Evolutionary conservation across 352 stramenopile genomes (phyloP), one percentile per base, ranked within the genome.

Genomic region (Phytophthora sp.): DNA sequence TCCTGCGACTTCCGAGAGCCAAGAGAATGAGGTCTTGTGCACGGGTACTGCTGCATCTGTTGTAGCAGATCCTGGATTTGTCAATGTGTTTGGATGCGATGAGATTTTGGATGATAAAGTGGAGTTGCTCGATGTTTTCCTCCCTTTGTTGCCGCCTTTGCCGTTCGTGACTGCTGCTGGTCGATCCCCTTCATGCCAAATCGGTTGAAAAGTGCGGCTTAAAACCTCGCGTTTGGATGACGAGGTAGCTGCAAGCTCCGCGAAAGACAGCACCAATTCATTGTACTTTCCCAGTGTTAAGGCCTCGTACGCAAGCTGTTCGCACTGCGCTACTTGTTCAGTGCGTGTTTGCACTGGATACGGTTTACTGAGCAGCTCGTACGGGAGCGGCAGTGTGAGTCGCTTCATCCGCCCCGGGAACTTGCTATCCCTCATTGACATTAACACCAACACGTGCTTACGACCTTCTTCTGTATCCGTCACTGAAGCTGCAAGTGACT

Each of bases 331-430:
- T 5, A 94, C 59, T 30, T 88, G 82, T 45, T 86, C 71, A 12
- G 49, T 49, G 27, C 85, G 83, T 0, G 74, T 84, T 58, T 94
- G 85, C 16, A 90, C 49, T 12, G 83, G 85, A 26, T 74, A 79
- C 12, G 84, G 82, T 16, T 72, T n/a, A 2, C 69, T 79, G 42
- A 93, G 47, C 7, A 94, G 52, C 18, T 69, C 63, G 33, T 77
- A 79, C 8, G 83, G 83, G 9, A 92, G 73, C 16, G 83, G 80
- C 20, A 83, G 73, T 45, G 79, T 91, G 12, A 91, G 65, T 5
- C 86, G 80, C 57, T 86, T 87, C 67, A 94, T 77, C 16, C 86
- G 79, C 8, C 86, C 86, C 35, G 86, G 86, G 27, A 92, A 94
- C 55, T 92, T 91, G 46, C 74, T 83, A 56, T 94, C 86, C 7